Percentiles rank a stretch among this genome's conserved stretches.
Evolutionary conservation across 2,329 filamentous ascomycete species (phyloP).

Genomic region (Penicillium sp.): DNA sequence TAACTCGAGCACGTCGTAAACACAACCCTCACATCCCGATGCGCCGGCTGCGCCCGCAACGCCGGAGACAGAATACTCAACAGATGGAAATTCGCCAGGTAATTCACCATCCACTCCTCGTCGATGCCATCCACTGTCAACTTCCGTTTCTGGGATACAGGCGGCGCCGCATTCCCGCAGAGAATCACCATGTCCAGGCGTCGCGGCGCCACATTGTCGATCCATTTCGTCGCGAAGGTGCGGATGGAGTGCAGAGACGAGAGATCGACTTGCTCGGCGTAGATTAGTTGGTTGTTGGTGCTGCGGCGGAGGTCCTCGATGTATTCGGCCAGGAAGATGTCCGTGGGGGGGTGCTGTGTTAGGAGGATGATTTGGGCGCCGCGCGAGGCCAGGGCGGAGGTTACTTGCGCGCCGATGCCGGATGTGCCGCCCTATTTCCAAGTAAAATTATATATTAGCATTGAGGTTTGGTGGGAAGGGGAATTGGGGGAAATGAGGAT

Average conservation of each 20-base stretch:
- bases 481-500: no score
- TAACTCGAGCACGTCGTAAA: constrained; percentile 83
- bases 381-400: constrained; percentile 63
- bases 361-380: constrained; percentile 88
- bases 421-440: constrained; percentile 77
- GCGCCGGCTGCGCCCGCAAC: constrained; percentile 79
- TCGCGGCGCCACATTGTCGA: constrained; percentile 84
- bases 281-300: constrained; percentile 78
- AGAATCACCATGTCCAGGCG: no score
- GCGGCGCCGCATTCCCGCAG: no score
- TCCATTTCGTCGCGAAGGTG: constrained; percentile 92
- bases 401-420: constrained; percentile 73
- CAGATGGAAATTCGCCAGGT: constrained; percentile 88
- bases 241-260: constrained; percentile 78
- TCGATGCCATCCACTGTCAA: constrained; percentile 74
- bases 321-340: constrained; percentile 85
- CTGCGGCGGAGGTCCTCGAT: constrained; percentile 73
- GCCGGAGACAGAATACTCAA: constrained; percentile 85
- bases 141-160: no score
- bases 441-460: no score
- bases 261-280: constrained; percentile 89
- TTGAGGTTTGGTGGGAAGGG: no score
- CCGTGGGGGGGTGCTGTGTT: constrained; percentile 68
- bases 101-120: constrained; percentile 88
- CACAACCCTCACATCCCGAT: constrained; percentile 83